phyloP scores from a whole-genome alignment of 345 rosid species.

The Draba incana region DNA sequence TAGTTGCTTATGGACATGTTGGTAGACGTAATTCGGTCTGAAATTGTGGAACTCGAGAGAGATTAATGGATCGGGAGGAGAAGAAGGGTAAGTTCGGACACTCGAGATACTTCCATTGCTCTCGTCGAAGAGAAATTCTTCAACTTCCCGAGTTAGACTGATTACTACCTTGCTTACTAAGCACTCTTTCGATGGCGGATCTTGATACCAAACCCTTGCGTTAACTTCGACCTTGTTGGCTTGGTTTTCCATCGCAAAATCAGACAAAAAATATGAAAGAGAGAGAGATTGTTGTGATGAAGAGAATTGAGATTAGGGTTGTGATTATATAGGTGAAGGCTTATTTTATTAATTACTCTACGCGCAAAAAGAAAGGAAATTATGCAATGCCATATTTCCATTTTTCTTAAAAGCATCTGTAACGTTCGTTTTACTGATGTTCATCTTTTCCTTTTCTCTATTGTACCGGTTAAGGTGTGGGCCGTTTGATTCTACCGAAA shows the following conservation, averaged over 20 bases:
- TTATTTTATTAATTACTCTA: too few relatives aligned
- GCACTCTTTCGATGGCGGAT: neutral
- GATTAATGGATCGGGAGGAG: neutral
- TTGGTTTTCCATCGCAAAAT: slow-evolving; percentile 14
- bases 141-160: neutral
- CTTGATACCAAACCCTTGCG: neutral
- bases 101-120: neutral
- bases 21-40: neutral
- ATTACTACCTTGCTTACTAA: slow-evolving; percentile 3
- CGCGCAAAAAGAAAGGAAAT: too few relatives aligned
- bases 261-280: neutral
- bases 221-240: neutral
- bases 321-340: too few relatives aligned
- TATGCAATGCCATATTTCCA: too few relatives aligned
- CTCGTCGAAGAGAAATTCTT: slow-evolving; percentile 16
- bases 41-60: neutral
- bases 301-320: too few relatives aligned
- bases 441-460: too few relatives aligned
- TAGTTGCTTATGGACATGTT: neutral
- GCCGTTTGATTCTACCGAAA: too few relatives aligned
- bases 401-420: too few relatives aligned
- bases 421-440: too few relatives aligned
- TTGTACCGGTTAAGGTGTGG: too few relatives aligned
- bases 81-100: neutral
- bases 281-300: too few relatives aligned